Evolutionary conservation across 768 basidiomycete species (phyloP).

Genomic region (Russula abietina): DNA sequence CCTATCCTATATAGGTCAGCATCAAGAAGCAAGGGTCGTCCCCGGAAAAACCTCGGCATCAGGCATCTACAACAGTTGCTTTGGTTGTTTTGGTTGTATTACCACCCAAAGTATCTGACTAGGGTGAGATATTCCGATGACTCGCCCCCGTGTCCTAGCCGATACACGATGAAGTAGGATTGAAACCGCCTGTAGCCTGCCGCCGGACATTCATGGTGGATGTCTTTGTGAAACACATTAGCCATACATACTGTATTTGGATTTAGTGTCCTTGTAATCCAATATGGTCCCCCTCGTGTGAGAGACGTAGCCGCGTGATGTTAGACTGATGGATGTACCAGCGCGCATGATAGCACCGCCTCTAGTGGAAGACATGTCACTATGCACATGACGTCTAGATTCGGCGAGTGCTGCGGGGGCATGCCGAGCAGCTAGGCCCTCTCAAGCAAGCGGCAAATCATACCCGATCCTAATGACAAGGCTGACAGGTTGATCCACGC

Average conservation of each 20-base stretch:
- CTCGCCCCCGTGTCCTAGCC: background rate
- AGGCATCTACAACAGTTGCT: conserved; percentile 14
- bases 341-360: conserved; percentile 4
- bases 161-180: background rate
- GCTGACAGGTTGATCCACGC: background rate
- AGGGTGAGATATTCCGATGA: background rate
- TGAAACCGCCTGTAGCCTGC: background rate
- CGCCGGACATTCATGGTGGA: background rate
- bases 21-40: background rate
- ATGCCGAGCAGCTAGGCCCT: background rate
- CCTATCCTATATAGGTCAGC: background rate
- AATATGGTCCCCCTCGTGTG: background rate
- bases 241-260: background rate
- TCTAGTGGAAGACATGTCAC: background rate
- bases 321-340: too few species aligned
- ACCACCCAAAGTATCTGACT: background rate
- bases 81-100: background rate
- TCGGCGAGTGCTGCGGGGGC: background rate
- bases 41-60: background rate
- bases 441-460: background rate
- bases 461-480: background rate
- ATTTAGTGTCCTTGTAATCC: background rate
- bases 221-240: background rate
- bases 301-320: conserved; percentile 10
- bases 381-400: conserved; percentile 2